Conservation (phyloP, 306 rosid genomes). For the Trifolium repens region DNA sequence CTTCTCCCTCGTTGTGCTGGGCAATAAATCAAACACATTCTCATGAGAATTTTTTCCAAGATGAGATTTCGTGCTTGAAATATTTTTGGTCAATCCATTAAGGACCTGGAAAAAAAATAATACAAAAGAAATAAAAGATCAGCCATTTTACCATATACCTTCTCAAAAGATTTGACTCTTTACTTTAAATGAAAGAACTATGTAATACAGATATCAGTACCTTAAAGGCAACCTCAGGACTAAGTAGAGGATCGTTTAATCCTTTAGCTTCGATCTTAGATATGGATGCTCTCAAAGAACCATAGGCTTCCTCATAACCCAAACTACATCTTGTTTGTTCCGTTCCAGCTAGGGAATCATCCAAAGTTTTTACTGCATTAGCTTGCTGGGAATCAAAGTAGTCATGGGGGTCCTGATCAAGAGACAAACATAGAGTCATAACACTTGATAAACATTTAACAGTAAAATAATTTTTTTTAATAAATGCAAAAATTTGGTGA, state of each 20-base stretch:
- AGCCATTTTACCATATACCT: background rate
- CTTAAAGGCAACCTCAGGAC: conserved; percentile 70
- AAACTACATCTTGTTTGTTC: conserved; percentile 68
- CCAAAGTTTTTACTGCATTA: conserved; percentile 78
- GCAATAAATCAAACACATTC: conserved; percentile 77
- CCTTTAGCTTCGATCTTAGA: conserved; percentile 69
- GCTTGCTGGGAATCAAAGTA: conserved; percentile 96
- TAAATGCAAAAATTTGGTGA: background rate
- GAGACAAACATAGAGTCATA: conserved; percentile 38
- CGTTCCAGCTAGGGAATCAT: conserved; percentile 65
- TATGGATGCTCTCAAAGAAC: conserved; percentile 70
- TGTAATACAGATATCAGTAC: conserved; percentile 51
- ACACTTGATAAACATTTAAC: conserved; percentile 24
- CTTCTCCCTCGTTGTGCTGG: conserved; percentile 71
- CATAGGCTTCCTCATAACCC: conserved; percentile 78
- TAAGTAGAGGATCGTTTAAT: conserved; percentile 70
- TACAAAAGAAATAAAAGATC: no score
- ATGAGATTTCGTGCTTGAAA: conserved; percentile 78
- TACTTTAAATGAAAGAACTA: conserved; percentile 6
- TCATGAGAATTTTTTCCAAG: conserved; percentile 85
- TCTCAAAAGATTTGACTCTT: conserved; percentile 1
- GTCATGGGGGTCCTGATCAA: conserved; percentile 90
- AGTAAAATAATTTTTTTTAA: conserved; percentile 3
- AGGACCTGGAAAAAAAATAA: conserved; percentile 63
- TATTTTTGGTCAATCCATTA: conserved; percentile 83